Evolutionary conservation across 768 basidiomycete species (phyloP), one percentile per base, ranked within the genome.

Genomic region (Hericium coralloides): DNA sequence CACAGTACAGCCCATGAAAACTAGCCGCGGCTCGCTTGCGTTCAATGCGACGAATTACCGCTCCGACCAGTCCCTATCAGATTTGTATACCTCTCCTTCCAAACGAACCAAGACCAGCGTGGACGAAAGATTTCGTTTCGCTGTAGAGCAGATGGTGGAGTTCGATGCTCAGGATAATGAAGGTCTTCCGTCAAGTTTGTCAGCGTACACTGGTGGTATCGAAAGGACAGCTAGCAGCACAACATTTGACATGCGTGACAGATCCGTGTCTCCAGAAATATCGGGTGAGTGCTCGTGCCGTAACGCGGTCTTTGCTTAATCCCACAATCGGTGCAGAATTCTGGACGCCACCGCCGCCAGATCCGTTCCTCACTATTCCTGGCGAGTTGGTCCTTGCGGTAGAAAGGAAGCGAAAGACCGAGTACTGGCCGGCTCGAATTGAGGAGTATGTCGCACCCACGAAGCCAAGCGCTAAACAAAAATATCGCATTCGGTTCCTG

Each of bases 401-500:
- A 22, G 78, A 76, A 2, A 68, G 61, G 45, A 68, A 68, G 55
- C 65, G 61, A 20, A 66, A 66, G 6, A 60, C 63, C 4, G 62
- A 66, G 15, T 84, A 83, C 62, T 92, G 89, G 89, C 87, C 89
- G 2, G 89, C 84, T 1, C 72, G 72, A 64, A 69, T 91, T 41
- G 63, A 83, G 10, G 71, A 63, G 0, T 87, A 83, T 62, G 56
- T 79, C 22, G 73, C 75, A 12, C 76, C 82, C 4, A 70, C 63
- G 49, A 70, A 69, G 23, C 67, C 69, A 2, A 66, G 48, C 18
- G 63, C 67, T n/a, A 65, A 68, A 39, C 74, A 76, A 56, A 77
- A 71, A 63, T 92, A 88, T 66, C 65, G 60, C 22, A 70, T 87
- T 6, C 68, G 72, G n/a, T 91, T 79, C 69, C 70, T 88, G 60